Conservation (phyloP, 1,284 basidiomycete genomes). For the Hemileia vastatrix region DNA sequence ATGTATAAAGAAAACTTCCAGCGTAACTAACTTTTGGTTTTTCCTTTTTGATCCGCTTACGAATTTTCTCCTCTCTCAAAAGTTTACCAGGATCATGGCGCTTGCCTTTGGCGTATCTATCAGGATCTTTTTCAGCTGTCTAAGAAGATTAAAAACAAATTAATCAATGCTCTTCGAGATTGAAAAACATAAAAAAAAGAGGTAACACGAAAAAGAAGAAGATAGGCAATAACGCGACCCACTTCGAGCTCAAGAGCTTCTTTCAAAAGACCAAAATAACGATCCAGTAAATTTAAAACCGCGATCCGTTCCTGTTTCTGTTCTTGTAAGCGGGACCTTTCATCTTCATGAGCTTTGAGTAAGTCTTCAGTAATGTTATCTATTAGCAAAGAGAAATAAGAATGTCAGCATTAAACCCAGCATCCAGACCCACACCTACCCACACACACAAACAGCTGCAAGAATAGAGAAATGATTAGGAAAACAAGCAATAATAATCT, state of each 20-base stretch:
- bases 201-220: background rate
- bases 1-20: slow-evolving; percentile 8
- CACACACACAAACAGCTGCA: background rate
- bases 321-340: slow-evolving; percentile 67
- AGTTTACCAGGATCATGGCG: slow-evolving; percentile 48
- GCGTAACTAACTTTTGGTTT: slow-evolving; percentile 67
- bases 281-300: slow-evolving; percentile 65
- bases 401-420: slow-evolving; percentile 3
- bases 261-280: slow-evolving; percentile 82
- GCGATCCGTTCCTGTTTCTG: slow-evolving; percentile 68
- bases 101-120: slow-evolving; percentile 20
- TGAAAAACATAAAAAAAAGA: background rate
- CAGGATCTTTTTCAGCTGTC: slow-evolving; percentile 26
- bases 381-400: slow-evolving; percentile 41
- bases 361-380: slow-evolving; percentile 84
- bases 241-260: slow-evolving; percentile 76
- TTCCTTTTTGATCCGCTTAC: slow-evolving; percentile 85
- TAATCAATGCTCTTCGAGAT: background rate
- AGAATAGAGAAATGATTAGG: background rate
- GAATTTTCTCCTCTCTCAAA: slow-evolving; percentile 90
- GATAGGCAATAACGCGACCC: slow-evolving; percentile 24
- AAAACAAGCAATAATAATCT: slow-evolving; percentile 24
- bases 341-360: slow-evolving; percentile 73
- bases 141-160: background rate
- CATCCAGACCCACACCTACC: background rate